These are phyloP conservation scores for Solanum ossicruentum DNA, from an alignment of 257 asterid species.

Conservation along the genomic window DNA sequence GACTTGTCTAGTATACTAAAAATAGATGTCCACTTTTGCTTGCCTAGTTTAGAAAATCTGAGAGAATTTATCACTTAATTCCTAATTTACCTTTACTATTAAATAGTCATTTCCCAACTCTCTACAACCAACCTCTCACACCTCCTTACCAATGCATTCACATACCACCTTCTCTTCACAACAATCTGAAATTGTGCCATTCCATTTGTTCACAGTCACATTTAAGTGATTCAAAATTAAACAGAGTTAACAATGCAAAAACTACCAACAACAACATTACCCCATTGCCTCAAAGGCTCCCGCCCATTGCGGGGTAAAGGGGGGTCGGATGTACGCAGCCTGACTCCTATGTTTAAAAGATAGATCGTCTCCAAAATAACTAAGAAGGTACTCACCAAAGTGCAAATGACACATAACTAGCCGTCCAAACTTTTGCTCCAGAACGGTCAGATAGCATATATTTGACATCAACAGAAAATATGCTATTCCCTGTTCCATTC, in stretches of 20 bases:
- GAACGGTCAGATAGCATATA: constrained; percentile 57
- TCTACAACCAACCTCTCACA: not conserved
- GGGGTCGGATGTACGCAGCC: no score
- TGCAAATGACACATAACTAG: constrained; percentile 65
- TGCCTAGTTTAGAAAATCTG: not conserved
- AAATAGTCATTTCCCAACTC: not conserved
- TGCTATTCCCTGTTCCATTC: constrained; percentile 50
- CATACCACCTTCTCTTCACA: not conserved
- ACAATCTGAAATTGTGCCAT: no score
- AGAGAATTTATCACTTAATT: not conserved
- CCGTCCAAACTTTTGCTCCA: constrained; percentile 81
- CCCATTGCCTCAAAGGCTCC: no score
- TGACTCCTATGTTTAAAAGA: no score
- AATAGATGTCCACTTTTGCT: not conserved
- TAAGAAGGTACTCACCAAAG: constrained; percentile 50
- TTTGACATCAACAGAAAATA: constrained; percentile 74
- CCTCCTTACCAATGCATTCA: not conserved
- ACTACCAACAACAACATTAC: not conserved
- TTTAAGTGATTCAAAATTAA: not conserved
- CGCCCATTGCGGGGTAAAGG: no score
- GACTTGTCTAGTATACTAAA: not conserved
- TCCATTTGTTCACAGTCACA: not conserved
- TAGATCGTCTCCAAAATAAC: not conserved
- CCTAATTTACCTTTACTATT: not conserved
- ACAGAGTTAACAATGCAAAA: not conserved